A percentile compares a stretch with the other conserved stretches of the same genome.
phyloP scores from a whole-genome alignment of 768 basidiomycete genomes.

The Rhodotorula kratochvilovae region DNA sequence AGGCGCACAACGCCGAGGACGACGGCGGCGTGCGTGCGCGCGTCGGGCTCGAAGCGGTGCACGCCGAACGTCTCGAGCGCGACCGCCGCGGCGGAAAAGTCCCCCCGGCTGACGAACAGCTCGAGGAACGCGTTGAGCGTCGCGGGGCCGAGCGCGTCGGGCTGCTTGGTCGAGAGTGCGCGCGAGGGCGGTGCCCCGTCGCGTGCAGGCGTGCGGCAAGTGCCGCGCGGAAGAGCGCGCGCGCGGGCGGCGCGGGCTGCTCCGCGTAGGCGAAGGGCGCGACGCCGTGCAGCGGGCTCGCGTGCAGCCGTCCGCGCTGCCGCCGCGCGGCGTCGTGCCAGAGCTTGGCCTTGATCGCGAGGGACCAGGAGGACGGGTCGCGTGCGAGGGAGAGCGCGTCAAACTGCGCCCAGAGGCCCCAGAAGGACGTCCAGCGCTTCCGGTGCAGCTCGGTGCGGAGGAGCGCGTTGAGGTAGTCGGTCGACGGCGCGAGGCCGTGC shows the following conservation, averaged over 20 bases:
- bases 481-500: constrained; percentile 7
- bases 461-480: constrained; percentile 13
- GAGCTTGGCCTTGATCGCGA: constrained; percentile 13
- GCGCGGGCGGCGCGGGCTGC: not conserved
- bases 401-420: constrained; percentile 28
- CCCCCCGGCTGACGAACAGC: constrained; percentile 5
- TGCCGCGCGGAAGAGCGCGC: constrained; percentile 11
- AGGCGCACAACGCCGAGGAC: constrained; percentile 22
- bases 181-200: constrained; percentile 13
- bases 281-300: constrained; percentile 15
- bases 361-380: not conserved
- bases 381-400: constrained; percentile 1
- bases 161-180: not conserved
- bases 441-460: constrained; percentile 27
- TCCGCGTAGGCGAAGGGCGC: constrained; percentile 6
- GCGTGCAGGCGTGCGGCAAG: constrained; percentile 1
- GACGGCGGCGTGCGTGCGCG: constrained; percentile 23
- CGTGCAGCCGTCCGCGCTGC: not conserved
- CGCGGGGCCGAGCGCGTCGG: not conserved
- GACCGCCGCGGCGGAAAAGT: constrained; percentile 11
- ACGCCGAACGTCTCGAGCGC: constrained; percentile 32
- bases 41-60: constrained; percentile 19
- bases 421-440: constrained; percentile 25
- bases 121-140: constrained; percentile 24
- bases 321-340: not conserved